phyloP scores from a whole-genome alignment of 306 rosid species.

The Purshia tridentata region DNA sequence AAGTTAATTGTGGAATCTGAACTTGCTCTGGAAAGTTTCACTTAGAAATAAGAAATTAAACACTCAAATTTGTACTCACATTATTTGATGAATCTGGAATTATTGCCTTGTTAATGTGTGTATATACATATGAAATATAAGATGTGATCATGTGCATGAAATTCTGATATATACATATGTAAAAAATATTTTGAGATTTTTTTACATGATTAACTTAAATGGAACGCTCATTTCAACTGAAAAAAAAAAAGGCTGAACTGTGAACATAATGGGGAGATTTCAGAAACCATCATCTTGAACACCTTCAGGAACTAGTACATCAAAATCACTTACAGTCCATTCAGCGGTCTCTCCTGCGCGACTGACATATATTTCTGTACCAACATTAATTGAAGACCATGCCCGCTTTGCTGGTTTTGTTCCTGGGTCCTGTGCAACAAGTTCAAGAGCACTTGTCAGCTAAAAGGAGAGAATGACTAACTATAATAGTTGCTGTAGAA shows the following conservation, averaged over 20 bases:
- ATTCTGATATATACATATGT: neutral
- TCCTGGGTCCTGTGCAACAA: conserved; percentile 46
- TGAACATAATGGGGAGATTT: neutral
- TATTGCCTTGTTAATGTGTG: too few relatives aligned
- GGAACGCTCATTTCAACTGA: neutral
- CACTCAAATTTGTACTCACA: too few relatives aligned
- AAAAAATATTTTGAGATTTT: neutral
- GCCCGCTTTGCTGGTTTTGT: conserved; percentile 45
- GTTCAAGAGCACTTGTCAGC: neutral
- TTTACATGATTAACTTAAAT: neutral
- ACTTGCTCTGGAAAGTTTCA: too few relatives aligned
- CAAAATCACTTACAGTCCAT: conserved; percentile 56
- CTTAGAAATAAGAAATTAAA: too few relatives aligned
- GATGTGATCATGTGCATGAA: too few relatives aligned
- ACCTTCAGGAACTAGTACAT: conserved; percentile 38
- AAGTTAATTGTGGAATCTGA: too few relatives aligned
- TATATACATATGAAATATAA: too few relatives aligned
- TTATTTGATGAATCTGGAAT: too few relatives aligned
- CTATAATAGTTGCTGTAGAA: neutral
- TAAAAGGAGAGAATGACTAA: neutral
- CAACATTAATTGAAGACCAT: conserved; percentile 51
- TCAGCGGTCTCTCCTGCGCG: conserved; percentile 36
- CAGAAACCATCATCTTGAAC: neutral
- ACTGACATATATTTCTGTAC: conserved; percentile 48
- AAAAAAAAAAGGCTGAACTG: neutral